Evolutionary conservation across 495 filamentous ascomycete genomes (phyloP).

Genomic region (Glonium stellatum): DNA sequence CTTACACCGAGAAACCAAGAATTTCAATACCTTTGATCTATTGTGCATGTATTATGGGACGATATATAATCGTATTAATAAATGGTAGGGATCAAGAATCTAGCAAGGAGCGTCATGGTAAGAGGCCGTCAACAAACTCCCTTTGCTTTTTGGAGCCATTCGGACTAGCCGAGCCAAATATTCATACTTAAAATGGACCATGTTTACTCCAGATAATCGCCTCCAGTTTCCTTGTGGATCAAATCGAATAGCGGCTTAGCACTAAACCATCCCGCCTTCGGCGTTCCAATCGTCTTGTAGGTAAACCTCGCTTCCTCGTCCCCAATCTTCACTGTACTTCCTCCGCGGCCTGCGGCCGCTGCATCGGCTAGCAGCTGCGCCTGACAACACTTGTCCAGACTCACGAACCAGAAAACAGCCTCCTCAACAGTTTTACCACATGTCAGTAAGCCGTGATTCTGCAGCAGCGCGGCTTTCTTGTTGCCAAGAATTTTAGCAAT

Average conservation of each 20-base stretch:
- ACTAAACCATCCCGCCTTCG: slow-evolving; percentile 60
- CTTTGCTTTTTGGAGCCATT: too few species aligned
- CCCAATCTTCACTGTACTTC: slow-evolving; percentile 57
- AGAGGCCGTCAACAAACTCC: too few species aligned
- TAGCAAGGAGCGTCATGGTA: too few species aligned
- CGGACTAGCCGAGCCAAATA: too few species aligned
- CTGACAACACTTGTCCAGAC: slow-evolving; percentile 67
- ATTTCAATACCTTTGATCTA: too few species aligned
- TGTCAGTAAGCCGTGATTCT: slow-evolving; percentile 62
- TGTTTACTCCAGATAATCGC: slow-evolving; percentile 49
- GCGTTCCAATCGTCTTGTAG: slow-evolving; percentile 57
- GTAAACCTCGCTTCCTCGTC: slow-evolving; percentile 63
- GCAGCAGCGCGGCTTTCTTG: slow-evolving; percentile 64
- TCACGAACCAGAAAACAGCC: slow-evolving; percentile 69
- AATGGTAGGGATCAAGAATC: too few species aligned
- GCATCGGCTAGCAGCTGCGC: slow-evolving; percentile 72
- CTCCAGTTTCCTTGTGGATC: slow-evolving; percentile 56
- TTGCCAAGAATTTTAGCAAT: slow-evolving; percentile 58
- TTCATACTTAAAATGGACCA: too few species aligned
- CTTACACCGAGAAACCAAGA: too few species aligned
- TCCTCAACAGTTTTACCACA: slow-evolving; percentile 36
- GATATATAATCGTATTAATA: too few species aligned
- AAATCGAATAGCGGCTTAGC: slow-evolving; percentile 70
- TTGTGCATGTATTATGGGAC: too few species aligned
- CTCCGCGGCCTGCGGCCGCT: slow-evolving; percentile 58